Percentiles rank a stretch among this genome's conserved stretches.
Conservation (phyloP, 371 early-diverging fungal genomes). For the Mortierella sp. region DNA sequence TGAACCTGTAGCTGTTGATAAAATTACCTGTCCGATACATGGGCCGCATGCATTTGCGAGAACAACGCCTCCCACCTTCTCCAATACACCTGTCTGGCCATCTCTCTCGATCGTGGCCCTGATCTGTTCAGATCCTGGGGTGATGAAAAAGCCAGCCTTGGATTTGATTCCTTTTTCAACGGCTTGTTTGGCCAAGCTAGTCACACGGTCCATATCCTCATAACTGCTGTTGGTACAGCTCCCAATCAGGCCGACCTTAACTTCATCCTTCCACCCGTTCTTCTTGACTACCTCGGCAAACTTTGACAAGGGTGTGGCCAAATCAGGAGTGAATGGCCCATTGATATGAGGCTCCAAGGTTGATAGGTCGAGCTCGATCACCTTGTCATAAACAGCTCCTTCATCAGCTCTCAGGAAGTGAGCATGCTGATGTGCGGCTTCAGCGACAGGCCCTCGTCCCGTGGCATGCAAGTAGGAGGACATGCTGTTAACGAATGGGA, state of each 20-base stretch:
- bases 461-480: conserved; percentile 85
- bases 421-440: conserved; percentile 74
- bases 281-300: conserved; percentile 80
- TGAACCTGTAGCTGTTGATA: neutral
- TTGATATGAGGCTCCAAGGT: conserved; percentile 95
- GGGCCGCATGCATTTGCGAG: conserved; percentile 93
- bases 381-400: conserved; percentile 81
- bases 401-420: conserved; percentile 70
- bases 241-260: conserved; percentile 93
- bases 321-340: conserved; percentile 97
- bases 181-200: conserved; percentile 89
- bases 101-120: conserved; percentile 96
- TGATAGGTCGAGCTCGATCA: conserved; percentile 92
- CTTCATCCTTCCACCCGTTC: conserved; percentile 90
- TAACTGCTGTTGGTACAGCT: conserved; percentile 97
- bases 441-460: conserved; percentile 76
- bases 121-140: conserved; percentile 97
- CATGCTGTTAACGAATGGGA: conserved; percentile 88
- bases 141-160: conserved; percentile 89
- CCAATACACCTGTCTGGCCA: conserved; percentile 87
- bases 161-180: conserved; percentile 81
- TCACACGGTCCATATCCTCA: conserved; percentile 94
- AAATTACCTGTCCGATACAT: conserved; percentile 84
- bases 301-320: conserved; percentile 89
- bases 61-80: conserved; percentile 87